phyloP scores from a whole-genome alignment of 306 rosid species.

The Carpinus fangiana region DNA sequence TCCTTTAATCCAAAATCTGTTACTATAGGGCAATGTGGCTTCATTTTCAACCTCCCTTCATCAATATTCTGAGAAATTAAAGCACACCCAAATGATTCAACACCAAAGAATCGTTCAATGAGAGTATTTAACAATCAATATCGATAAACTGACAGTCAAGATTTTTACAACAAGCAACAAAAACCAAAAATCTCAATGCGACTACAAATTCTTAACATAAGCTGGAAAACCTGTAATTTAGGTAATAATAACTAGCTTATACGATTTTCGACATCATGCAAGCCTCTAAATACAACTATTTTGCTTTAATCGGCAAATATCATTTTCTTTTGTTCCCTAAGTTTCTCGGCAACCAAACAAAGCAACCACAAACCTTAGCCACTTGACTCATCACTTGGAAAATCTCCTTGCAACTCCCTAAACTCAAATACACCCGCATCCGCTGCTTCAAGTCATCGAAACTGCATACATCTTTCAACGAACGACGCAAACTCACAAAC shows the following conservation, averaged over 20 bases:
- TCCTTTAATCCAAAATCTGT: constrained; percentile 79
- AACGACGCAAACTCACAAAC: constrained; percentile 44
- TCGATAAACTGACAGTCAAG: neutral
- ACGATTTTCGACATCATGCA: neutral
- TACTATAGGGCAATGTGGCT: constrained; percentile 83
- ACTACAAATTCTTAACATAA: neutral
- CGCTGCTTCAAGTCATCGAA: constrained; percentile 82
- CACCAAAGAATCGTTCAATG: neutral
- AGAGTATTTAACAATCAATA: neutral
- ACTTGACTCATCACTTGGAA: constrained; percentile 65
- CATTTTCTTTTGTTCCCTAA: neutral
- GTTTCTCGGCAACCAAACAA: constrained; percentile 12
- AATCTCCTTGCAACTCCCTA: constrained; percentile 59
- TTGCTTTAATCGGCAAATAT: too few relatives aligned
- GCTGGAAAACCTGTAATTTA: neutral
- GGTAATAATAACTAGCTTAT: too few relatives aligned
- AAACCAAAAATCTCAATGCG: neutral
- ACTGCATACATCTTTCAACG: constrained; percentile 75
- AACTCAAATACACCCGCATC: constrained; percentile 64
- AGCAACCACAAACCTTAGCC: constrained; percentile 48
- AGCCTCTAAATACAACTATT: neutral
- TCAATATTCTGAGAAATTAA: constrained; percentile 60
- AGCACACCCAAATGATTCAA: neutral
- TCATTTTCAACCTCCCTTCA: constrained; percentile 83
- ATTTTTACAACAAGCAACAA: neutral